Evolutionary conservation across 495 filamentous ascomycete species (phyloP).

Genomic region (Lindgomyces ingoldianus): DNA sequence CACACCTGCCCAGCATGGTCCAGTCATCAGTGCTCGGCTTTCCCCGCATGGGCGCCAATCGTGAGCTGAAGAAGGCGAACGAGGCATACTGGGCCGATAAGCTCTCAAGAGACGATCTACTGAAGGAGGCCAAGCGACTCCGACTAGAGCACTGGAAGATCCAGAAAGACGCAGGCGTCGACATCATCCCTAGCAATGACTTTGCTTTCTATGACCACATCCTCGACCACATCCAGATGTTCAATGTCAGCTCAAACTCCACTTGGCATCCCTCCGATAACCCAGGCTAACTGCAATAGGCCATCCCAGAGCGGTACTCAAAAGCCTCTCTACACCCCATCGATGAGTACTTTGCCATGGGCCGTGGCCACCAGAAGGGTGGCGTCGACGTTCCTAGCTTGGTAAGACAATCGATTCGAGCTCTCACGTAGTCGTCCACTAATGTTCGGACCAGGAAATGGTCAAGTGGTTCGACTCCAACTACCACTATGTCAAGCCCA

Average conservation of each 20-base stretch:
- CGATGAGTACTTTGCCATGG: conserved; percentile 99
- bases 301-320: conserved; percentile 85
- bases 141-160: conserved; percentile 98
- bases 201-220: conserved; percentile 99
- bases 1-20: conserved; percentile 32
- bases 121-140: conserved; percentile 92
- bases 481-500: conserved; percentile 99
- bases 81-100: conserved; percentile 97
- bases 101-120: conserved; percentile 80
- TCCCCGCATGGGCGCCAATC: conserved; percentile 93
- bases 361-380: conserved; percentile 91
- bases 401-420: conserved; percentile 44
- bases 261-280: background rate
- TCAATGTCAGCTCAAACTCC: conserved; percentile 67
- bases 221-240: conserved; percentile 97
- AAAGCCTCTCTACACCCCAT: conserved; percentile 79
- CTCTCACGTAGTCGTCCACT: background rate
- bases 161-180: conserved; percentile 95
- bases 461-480: conserved; percentile 99
- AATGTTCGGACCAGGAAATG: conserved; percentile 68
- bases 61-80: conserved; percentile 99
- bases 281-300: conserved; percentile 51
- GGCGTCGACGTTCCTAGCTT: conserved; percentile 89
- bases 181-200: conserved; percentile 98
- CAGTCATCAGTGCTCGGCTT: conserved; percentile 51